Conservation (phyloP, 2,329 filamentous ascomycete genomes). For the Alternaria arborescens region DNA sequence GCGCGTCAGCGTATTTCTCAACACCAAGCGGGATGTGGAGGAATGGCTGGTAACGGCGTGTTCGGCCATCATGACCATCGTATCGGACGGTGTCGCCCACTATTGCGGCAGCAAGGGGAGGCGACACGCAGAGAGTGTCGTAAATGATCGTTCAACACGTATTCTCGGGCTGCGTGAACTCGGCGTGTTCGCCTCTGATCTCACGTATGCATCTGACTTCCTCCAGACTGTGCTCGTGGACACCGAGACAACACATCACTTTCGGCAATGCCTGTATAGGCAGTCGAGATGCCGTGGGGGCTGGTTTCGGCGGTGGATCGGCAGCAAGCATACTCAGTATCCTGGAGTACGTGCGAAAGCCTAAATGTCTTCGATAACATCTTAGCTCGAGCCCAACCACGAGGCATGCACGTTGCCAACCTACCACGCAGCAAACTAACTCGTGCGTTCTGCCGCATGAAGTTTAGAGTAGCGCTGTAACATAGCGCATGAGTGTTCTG, state of each 20-base stretch:
- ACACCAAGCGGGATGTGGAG: conserved; percentile 1
- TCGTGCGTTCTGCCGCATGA: conserved; percentile 1
- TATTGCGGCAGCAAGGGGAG: neutral
- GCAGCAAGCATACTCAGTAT: conserved; percentile 7
- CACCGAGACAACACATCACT: neutral
- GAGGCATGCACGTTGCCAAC: conserved; percentile 10
- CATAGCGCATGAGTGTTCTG: neutral
- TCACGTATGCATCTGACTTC: neutral
- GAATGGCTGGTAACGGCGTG: neutral
- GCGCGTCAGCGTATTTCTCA: conserved; percentile 1
- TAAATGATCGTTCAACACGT: neutral
- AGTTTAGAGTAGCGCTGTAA: neutral
- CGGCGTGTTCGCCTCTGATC: neutral
- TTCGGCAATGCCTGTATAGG: neutral
- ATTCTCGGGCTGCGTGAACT: neutral
- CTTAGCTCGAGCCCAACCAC: conserved; percentile 12
- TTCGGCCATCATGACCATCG: neutral
- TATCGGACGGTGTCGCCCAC: neutral
- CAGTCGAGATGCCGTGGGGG: neutral
- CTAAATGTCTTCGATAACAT: conserved; percentile 1
- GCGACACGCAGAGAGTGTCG: neutral
- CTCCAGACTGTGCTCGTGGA: neutral
- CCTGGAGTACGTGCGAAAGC: conserved; percentile 2
- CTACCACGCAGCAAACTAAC: conserved; percentile 1
- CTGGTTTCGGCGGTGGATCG: conserved; percentile 7